Base-by-base conservation (phyloP, 805 yeast genomes). In the Metschnikowia aberdeeniae region DNA sequence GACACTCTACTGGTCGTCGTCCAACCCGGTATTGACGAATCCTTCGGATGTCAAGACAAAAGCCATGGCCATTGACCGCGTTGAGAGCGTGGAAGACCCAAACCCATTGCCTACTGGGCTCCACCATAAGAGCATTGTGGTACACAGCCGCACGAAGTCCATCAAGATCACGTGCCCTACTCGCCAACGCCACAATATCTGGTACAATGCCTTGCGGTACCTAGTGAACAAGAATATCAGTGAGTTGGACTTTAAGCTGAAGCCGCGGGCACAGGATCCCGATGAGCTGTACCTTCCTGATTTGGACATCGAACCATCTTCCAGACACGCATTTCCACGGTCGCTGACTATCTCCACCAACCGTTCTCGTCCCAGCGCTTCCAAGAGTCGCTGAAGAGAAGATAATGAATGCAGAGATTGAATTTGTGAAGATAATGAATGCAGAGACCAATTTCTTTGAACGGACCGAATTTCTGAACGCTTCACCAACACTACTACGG, bases 61-160 rank as follows among this genome's bases (percentile, higher is more conserved):
- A 54, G 89, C 93, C 11, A 81, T 88, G 44, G 90, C 95, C 0
- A 89, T 92, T 42, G 61, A 82, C 14, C 76, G 82, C 7, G 93
- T 90, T 28, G 86, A 85, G 57, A 81, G 89, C 50, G 85, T 89
- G 3, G 84, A 79, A 4, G 97, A 92, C 61, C 76, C 81, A 53
- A 90, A 89, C 63, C 95, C 96, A 4, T 72, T 85, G 45, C 97
- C 97, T 4, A 83, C 93, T 0, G 97, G 97, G 0, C 66, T 92
- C 34, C 87, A 84, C 63, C 87, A 86, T 64, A 88, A 86, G 74
- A 82, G 93, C 58, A 84, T 92, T 43, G 63, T 90, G 40, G 79
- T 93, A 33, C 83, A 76, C 46, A 81, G 96, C 2, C 78, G 78
- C 42, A 78, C 78, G 35, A 78, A 84, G 43, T 68, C 79, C 4